phyloP scores from a whole-genome alignment of 1,284 basidiomycete species.

The Erythrobasidium hasegawianum region DNA sequence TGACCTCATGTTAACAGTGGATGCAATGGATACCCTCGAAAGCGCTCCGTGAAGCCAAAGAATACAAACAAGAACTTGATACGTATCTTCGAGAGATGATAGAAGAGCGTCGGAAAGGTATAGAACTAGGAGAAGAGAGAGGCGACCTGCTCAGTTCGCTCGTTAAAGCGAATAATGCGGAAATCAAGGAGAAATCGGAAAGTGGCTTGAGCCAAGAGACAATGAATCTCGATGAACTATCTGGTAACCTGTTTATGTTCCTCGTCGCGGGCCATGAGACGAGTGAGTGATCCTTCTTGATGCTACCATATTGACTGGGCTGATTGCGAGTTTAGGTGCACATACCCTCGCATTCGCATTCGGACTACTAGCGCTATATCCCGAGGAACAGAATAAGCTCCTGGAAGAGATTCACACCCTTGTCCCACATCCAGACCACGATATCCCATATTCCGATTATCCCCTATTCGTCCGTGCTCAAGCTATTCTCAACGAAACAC shows the following conservation, averaged over 20 bases:
- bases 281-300: conserved; percentile 12
- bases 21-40: conserved; percentile 18
- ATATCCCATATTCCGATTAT: conserved; percentile 56
- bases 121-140: conserved; percentile 11
- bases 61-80: conserved; percentile 34
- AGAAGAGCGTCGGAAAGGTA: conserved; percentile 10
- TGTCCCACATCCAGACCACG: conserved; percentile 45
- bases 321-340: conserved; percentile 46
- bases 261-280: conserved; percentile 43
- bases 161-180: conserved; percentile 19
- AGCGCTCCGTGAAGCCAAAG: conserved; percentile 10
- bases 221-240: conserved; percentile 30
- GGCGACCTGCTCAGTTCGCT: conserved; percentile 33
- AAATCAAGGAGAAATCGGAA: conserved; percentile 3
- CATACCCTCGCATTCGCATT: conserved; percentile 61
- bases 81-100: conserved; percentile 32
- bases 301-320: no score
- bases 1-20: no score
- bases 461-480: conserved; percentile 48
- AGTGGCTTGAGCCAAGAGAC: conserved; percentile 1
- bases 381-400: conserved; percentile 61
- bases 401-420: conserved; percentile 56
- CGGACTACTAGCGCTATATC: conserved; percentile 57
- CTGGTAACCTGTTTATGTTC: conserved; percentile 40
- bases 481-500: conserved; percentile 60